Conservation (phyloP, 2,329 filamentous ascomycete species). For the Xylariaceae sp. region DNA sequence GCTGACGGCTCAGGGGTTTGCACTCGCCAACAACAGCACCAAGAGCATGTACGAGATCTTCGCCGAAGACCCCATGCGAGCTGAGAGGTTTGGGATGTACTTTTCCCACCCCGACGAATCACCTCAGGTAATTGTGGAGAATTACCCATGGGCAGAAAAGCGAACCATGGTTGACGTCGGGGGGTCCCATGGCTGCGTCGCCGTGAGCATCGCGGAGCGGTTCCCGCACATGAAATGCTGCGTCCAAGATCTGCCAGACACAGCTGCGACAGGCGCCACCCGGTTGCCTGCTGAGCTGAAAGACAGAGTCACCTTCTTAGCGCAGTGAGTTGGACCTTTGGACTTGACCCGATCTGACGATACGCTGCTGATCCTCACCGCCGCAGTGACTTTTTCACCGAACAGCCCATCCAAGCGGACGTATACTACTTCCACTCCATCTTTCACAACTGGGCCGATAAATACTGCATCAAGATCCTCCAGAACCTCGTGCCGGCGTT, state of each 20-base stretch:
- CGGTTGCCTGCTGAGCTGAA: slow-evolving; percentile 13
- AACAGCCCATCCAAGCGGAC: slow-evolving; percentile 17
- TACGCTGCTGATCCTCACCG: neutral
- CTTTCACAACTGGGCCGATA: slow-evolving; percentile 31
- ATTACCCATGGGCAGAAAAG: slow-evolving; percentile 24
- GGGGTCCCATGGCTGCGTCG: slow-evolving; percentile 24
- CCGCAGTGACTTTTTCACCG: slow-evolving; percentile 22
- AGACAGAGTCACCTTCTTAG: slow-evolving; percentile 18
- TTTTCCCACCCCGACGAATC: slow-evolving; percentile 16
- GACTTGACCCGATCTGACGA: neutral
- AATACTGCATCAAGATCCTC: slow-evolving; percentile 30
- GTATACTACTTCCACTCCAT: slow-evolving; percentile 29
- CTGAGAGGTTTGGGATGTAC: slow-evolving; percentile 16
- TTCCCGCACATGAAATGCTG: slow-evolving; percentile 25
- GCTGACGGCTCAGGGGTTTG: slow-evolving; percentile 16
- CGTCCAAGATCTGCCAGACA: slow-evolving; percentile 23
- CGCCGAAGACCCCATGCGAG: slow-evolving; percentile 17
- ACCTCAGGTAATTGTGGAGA: slow-evolving; percentile 13
- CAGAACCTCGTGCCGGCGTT: slow-evolving; percentile 26
- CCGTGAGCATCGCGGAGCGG: slow-evolving; percentile 24
- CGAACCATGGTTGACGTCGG: slow-evolving; percentile 27
- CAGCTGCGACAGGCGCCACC: slow-evolving; percentile 14
- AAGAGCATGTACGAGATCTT: slow-evolving; percentile 26
- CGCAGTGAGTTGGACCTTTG: slow-evolving; percentile 12
- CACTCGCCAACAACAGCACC: slow-evolving; percentile 23